Base-by-base conservation (phyloP, 2,329 filamentous ascomycete genomes). In the Sordariomycetes sp. region DNA sequence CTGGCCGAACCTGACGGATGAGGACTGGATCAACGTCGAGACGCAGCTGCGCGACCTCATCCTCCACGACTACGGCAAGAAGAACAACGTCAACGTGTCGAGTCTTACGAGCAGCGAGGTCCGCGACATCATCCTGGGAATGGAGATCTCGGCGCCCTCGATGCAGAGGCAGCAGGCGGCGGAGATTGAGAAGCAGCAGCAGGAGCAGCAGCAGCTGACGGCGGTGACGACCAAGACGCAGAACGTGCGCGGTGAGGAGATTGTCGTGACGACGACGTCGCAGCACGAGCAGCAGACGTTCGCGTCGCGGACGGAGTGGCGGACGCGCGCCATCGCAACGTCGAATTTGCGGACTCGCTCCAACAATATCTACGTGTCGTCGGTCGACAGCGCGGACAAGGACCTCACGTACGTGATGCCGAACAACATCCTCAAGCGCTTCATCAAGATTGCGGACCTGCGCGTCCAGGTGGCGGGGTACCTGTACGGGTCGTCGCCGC, bases 21-120 rank as follows among this genome's bases (percentile, higher is more conserved):
- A 99, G 65, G 91, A 96, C 61, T 99, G 94, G 94, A 94, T 99
- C 73, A 96, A 96, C 81, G 90, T 99, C n/a, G 94, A 99, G 77
- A 90, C 90, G 52, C 89, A 95, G 68, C 77, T 99, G 50, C 86
- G 94, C 69, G 94, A 99, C 76, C 76, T 99, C 62, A 99, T 99
- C 65, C 69, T 99, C 63, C 96, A 97, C 64, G 94, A 99, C 69
- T 99, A 99, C 68, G 94, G 94, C 68, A 99, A 97, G 82, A 99
- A 99, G 81, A 99, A 99, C 77, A 99, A 97, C 64, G 94, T 99
- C 76, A 99, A 99, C 65, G 92, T 94, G 13, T 95, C 95, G 17
- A 96, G 90, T 69, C 78, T 99, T 72, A 99, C 94, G 1, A 96
- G 85, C 68, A 96, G 89, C 65, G 94, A 99, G 81, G 94, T 99